Conservation (phyloP, 805 yeast species). For the Priceomyces medius region DNA sequence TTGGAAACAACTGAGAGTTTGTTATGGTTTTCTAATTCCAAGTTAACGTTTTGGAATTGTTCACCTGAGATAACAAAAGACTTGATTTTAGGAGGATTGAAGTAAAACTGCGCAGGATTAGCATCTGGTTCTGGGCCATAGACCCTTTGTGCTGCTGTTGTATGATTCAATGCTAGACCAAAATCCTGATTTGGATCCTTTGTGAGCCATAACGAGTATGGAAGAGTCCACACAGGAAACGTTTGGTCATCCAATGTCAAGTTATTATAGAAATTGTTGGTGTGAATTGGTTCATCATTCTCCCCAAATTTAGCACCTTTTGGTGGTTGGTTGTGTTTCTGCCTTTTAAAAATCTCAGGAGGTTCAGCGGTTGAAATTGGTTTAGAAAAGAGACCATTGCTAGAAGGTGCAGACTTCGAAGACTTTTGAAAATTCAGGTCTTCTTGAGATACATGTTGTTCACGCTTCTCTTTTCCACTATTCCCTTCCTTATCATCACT, state of each 20-base stretch:
- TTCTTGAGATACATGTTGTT: not conserved
- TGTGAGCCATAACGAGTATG: constrained; percentile 71
- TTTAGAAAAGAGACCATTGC: constrained; percentile 35
- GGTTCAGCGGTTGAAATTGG: constrained; percentile 48
- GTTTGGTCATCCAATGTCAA: constrained; percentile 64
- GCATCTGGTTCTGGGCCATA: constrained; percentile 62
- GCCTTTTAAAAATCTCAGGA: constrained; percentile 36
- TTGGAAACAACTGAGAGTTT: constrained; percentile 33
- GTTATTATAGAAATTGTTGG: constrained; percentile 79
- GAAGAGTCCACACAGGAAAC: constrained; percentile 77
- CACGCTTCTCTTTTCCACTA: not conserved
- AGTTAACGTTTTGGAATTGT: constrained; percentile 19
- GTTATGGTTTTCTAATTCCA: constrained; percentile 23
- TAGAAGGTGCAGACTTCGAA: not conserved
- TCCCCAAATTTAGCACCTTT: constrained; percentile 25
- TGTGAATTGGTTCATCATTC: constrained; percentile 51
- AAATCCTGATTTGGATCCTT: constrained; percentile 43
- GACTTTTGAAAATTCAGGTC: not conserved
- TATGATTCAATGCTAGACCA: constrained; percentile 71
- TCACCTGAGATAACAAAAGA: constrained; percentile 50
- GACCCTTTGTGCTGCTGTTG: constrained; percentile 57
- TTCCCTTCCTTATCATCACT: not conserved
- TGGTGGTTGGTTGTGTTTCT: constrained; percentile 35
- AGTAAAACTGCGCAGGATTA: constrained; percentile 58
- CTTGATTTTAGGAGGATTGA: constrained; percentile 65